phyloP scores from a whole-genome alignment of 306 rosid species.

The Pterocarpus santalinus region DNA sequence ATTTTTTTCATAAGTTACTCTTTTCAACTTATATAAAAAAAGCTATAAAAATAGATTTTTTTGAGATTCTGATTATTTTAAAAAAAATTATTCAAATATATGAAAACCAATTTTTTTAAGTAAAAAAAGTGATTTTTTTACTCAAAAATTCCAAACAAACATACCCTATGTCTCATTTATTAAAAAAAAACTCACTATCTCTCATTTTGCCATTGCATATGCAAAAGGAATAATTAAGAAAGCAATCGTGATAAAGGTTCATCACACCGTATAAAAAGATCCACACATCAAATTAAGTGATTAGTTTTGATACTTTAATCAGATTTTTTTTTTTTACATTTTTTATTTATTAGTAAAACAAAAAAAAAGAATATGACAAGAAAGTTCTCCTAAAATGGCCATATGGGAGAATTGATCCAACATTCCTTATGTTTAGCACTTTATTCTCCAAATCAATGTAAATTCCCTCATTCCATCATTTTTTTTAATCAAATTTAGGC shows the following conservation, averaged over 20 bases:
- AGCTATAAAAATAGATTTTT: too few relatives aligned
- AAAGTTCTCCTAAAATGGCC: constrained; percentile 38
- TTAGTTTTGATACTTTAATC: constrained; percentile 25
- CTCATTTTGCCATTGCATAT: background rate
- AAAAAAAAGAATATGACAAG: constrained; percentile 25
- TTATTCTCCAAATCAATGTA: constrained; percentile 58
- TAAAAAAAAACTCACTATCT: too few relatives aligned
- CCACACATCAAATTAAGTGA: constrained; percentile 11
- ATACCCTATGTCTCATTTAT: too few relatives aligned
- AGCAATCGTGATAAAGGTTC: background rate
- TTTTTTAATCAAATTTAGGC: constrained; percentile 57
- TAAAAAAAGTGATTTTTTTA: too few relatives aligned
- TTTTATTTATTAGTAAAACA: constrained; percentile 15
- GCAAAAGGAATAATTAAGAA: background rate
- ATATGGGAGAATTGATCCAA: constrained; percentile 62
- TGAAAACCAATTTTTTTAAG: too few relatives aligned
- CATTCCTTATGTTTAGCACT: constrained; percentile 64
- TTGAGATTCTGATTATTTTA: too few relatives aligned
- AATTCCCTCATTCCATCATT: constrained; percentile 47
- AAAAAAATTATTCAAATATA: too few relatives aligned
- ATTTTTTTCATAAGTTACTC: too few relatives aligned
- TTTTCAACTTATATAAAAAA: too few relatives aligned
- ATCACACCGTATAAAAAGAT: background rate
- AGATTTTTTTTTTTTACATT: background rate
- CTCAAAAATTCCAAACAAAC: too few relatives aligned